Evolutionary conservation across 2,329 filamentous ascomycete species (phyloP).

Genomic region (Sarocladiaceae sp.): DNA sequence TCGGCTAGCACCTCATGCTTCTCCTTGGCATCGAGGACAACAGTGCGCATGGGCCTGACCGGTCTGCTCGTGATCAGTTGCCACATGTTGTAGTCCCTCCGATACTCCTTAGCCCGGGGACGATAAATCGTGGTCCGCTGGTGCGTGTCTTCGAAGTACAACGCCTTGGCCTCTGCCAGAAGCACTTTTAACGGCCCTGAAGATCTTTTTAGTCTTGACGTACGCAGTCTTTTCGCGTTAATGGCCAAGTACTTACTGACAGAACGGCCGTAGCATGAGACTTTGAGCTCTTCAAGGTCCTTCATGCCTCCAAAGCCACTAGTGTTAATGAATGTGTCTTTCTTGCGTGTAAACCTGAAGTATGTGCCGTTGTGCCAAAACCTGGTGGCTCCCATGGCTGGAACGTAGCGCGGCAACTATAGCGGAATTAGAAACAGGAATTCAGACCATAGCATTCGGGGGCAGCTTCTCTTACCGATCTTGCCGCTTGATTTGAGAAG

Average conservation of each 20-base stretch:
- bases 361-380: conserved; percentile 50
- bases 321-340: conserved; percentile 32
- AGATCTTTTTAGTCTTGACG: background rate
- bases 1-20: conserved; percentile 63
- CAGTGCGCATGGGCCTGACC: conserved; percentile 65
- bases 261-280: conserved; percentile 49
- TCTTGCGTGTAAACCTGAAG: conserved; percentile 40
- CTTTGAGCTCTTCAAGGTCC: conserved; percentile 44
- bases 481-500: conserved; percentile 52
- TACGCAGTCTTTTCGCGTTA: background rate
- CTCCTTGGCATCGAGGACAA: conserved; percentile 62
- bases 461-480: conserved; percentile 29
- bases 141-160: conserved; percentile 45
- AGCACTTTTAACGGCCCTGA: conserved; percentile 49
- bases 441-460: too few relatives aligned
- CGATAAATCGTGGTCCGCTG: conserved; percentile 54
- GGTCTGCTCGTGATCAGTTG: conserved; percentile 55
- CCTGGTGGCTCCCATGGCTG: conserved; percentile 44
- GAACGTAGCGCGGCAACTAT: conserved; percentile 45
- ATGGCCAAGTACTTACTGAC: conserved; percentile 19
- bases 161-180: conserved; percentile 44
- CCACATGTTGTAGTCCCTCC: conserved; percentile 45
- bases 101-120: conserved; percentile 38
- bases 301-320: conserved; percentile 31
- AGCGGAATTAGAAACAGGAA: too few relatives aligned